Evolutionary conservation across 2,329 filamentous ascomycete genomes (phyloP).

Genomic region (Aspergillus brunneoviolaceus): DNA sequence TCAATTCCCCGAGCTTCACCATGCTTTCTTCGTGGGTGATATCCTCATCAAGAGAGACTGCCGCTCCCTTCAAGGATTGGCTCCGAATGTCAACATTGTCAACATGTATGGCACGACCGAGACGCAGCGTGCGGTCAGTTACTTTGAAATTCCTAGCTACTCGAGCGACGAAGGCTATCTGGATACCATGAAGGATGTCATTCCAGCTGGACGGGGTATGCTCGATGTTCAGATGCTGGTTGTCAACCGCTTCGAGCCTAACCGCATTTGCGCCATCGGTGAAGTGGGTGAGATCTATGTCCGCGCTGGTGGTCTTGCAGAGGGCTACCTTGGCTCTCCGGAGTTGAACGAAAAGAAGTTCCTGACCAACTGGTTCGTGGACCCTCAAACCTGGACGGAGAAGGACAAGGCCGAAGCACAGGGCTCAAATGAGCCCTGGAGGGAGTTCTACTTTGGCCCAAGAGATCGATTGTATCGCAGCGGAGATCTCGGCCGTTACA

Average conservation of each 20-base stretch:
- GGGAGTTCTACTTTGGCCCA: constrained; percentile 74
- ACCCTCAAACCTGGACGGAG: constrained; percentile 67
- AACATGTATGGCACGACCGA: constrained; percentile 92
- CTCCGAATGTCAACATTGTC: constrained; percentile 70
- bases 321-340: constrained; percentile 67
- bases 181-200: constrained; percentile 68
- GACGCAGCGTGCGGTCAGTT: constrained; percentile 76
- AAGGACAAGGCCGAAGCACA: constrained; percentile 57
- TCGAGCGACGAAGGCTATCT: constrained; percentile 63
- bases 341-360: constrained; percentile 75
- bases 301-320: constrained; percentile 77
- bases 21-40: constrained; percentile 90
- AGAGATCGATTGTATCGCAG: constrained; percentile 84
- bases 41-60: constrained; percentile 84
- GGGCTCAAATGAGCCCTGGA: constrained; percentile 67
- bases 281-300: constrained; percentile 84
- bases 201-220: constrained; percentile 85
- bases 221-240: constrained; percentile 84
- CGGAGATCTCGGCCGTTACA: constrained; percentile 80
- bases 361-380: constrained; percentile 80
- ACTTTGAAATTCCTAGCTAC: constrained; percentile 71
- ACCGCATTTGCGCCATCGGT: constrained; percentile 72
- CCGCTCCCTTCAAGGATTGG: constrained; percentile 70
- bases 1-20: constrained; percentile 71
- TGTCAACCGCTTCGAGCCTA: constrained; percentile 67